These are phyloP conservation scores for Sicyos baderoa DNA, from an alignment of 306 rosid genomes.

Conservation along the genomic window DNA sequence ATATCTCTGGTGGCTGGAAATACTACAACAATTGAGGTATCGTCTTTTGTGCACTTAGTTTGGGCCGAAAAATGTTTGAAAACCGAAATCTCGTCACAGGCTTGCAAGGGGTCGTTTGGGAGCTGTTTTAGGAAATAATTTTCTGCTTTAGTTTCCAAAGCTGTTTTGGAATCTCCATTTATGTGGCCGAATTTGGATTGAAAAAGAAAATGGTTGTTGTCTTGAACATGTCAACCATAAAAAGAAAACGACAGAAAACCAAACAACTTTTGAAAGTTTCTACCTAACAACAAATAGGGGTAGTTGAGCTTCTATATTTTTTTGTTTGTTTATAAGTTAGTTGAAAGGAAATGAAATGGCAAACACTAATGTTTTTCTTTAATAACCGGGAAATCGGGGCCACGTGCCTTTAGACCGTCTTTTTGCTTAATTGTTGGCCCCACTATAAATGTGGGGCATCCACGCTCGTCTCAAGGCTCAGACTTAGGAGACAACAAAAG, in stretches of 20 bases:
- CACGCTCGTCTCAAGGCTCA: no score
- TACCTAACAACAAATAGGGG: no score
- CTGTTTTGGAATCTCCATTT: no score
- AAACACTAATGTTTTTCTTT: not conserved
- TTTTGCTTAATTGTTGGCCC: no score
- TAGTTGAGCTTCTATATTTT: not conserved
- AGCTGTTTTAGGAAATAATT: not conserved
- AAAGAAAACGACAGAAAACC: not conserved
- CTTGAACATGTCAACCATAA: not conserved
- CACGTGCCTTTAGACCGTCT: no score
- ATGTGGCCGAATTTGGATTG: not conserved
- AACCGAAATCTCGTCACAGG: not conserved
- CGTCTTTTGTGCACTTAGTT: not conserved
- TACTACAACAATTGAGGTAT: conserved; percentile 95
- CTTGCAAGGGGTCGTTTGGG: not conserved
- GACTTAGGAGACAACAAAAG: not conserved
- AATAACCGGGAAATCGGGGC: no score
- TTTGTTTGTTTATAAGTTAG: not conserved
- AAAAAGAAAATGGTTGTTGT: no score
- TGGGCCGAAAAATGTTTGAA: not conserved
- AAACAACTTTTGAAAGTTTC: no score
- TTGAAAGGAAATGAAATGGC: no score
- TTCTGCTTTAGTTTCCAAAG: no score
- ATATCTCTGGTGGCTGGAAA: conserved; percentile 79
- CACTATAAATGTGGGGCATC: no score